A percentile compares a stretch with the other conserved stretches of the same genome.
These are phyloP conservation scores for Fusarium marasasianum DNA, from an alignment of 2,329 filamentous ascomycete genomes.

Conservation along the genomic window DNA sequence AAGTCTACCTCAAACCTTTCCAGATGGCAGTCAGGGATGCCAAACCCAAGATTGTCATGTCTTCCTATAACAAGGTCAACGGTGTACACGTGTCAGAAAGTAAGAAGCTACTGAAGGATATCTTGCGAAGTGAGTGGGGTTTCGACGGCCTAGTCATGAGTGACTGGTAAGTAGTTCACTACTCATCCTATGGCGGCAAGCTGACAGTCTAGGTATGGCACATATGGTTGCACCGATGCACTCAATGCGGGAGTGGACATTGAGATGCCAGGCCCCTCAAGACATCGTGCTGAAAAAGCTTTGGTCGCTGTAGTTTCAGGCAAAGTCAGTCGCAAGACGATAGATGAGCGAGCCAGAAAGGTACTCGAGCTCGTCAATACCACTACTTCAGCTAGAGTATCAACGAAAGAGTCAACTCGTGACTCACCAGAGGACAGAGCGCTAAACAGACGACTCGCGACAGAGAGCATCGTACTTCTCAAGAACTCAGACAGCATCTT, in stretches of 20 bases:
- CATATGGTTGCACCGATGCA: slow-evolving; percentile 11
- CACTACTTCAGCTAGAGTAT: background rate
- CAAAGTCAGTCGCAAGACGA: background rate
- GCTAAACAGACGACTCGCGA: slow-evolving; percentile 3
- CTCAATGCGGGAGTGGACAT: slow-evolving; percentile 21
- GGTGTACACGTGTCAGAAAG: slow-evolving; percentile 25
- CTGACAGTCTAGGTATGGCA: slow-evolving; percentile 12
- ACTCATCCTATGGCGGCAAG: accelerated
- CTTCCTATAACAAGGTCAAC: slow-evolving; percentile 61
- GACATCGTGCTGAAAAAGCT: slow-evolving; percentile 3
- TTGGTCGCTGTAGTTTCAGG: slow-evolving; percentile 9
- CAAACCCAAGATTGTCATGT: slow-evolving; percentile 66
- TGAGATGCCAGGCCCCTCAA: slow-evolving; percentile 22
- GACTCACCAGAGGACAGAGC: slow-evolving; percentile 15
- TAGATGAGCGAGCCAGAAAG: slow-evolving; percentile 10
- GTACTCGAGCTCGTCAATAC: slow-evolving; percentile 8
- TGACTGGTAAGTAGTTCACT: slow-evolving; percentile 12
- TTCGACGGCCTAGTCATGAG: slow-evolving; percentile 26
- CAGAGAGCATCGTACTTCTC: slow-evolving; percentile 66
- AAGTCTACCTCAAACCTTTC: slow-evolving; percentile 72
- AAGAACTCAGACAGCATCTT: slow-evolving; percentile 69
- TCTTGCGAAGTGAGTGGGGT: slow-evolving; percentile 16
- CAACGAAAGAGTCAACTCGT: slow-evolving; percentile 8
- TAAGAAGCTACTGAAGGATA: background rate
- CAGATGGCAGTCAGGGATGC: slow-evolving; percentile 67